Evolutionary conservation across 192 early-diverging fungal genomes (phyloP).

Genomic region (Backusella parvicylindrica): DNA sequence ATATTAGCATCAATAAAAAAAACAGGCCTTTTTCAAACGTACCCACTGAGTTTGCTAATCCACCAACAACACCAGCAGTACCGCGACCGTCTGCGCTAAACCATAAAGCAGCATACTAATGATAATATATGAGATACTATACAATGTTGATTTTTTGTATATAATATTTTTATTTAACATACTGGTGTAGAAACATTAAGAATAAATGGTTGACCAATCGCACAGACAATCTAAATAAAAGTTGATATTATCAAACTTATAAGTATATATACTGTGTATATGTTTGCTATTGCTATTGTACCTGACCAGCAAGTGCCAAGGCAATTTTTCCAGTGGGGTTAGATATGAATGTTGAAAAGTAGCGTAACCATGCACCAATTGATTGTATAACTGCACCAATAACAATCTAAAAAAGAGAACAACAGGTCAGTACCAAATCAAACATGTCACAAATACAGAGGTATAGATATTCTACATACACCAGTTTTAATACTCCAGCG

Average conservation of each 20-base stretch:
- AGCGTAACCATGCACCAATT: slow-evolving; percentile 46
- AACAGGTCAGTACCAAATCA: neutral
- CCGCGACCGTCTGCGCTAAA: slow-evolving; percentile 46
- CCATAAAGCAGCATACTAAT: slow-evolving; percentile 53
- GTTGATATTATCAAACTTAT: neutral
- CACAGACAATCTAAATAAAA: slow-evolving; percentile 34
- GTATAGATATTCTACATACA: slow-evolving; percentile 12
- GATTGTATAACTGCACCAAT: slow-evolving; percentile 39
- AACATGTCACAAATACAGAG: neutral
- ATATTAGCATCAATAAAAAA: slow-evolving; percentile 30
- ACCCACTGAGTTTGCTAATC: slow-evolving; percentile 26
- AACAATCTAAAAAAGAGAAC: slow-evolving; percentile 22
- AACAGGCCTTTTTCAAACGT: neutral
- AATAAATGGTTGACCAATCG: slow-evolving; percentile 53
- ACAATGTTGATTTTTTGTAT: neutral
- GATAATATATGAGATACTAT: neutral
- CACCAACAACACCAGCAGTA: slow-evolving; percentile 49
- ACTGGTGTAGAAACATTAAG: slow-evolving; percentile 48
- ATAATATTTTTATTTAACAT: slow-evolving; percentile 1
- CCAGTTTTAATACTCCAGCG: slow-evolving; percentile 37
- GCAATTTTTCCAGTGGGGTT: slow-evolving; percentile 35
- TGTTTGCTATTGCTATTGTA: neutral
- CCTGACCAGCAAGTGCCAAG: slow-evolving; percentile 47
- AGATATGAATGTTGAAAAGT: slow-evolving; percentile 37
- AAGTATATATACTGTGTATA: neutral